These are phyloP conservation scores for Fusarium floridanum DNA, from an alignment of 2,329 filamentous ascomycete species.

Conservation along the genomic window DNA sequence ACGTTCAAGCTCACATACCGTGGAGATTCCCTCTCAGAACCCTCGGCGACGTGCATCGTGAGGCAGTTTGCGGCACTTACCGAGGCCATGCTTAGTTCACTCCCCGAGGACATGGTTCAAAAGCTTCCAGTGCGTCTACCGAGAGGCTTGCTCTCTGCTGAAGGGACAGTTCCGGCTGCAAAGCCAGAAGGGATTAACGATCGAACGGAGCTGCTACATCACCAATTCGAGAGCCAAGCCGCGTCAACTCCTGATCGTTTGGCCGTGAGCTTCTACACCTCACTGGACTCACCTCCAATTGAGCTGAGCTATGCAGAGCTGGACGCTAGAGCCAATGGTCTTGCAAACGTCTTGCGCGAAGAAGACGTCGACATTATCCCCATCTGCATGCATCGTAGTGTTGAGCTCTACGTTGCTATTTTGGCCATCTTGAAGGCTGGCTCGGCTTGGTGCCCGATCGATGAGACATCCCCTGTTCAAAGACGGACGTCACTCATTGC, in stretches of 20 bases:
- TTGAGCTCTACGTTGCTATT: conserved; percentile 25
- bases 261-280: conserved; percentile 20
- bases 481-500: conserved; percentile 28
- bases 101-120: conserved; percentile 6
- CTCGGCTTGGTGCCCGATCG: conserved; percentile 28
- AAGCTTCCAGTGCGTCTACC: conserved; percentile 2
- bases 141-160: conserved; percentile 5
- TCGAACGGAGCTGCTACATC: not conserved
- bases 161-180: conserved; percentile 1
- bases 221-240: conserved; percentile 30
- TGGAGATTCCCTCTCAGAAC: not conserved
- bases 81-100: not conserved
- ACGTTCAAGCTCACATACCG: conserved; percentile 30
- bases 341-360: conserved; percentile 13
- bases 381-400: conserved; percentile 14
- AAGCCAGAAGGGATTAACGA: not conserved
- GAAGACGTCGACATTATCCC: conserved; percentile 26
- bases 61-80: conserved; percentile 19
- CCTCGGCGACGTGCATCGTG: conserved; percentile 3
- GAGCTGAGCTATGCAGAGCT: conserved; percentile 24
- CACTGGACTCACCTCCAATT: not conserved
- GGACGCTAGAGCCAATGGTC: conserved; percentile 20
- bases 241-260: not conserved
- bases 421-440: conserved; percentile 29
- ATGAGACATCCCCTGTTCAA: conserved; percentile 21